Evolutionary conservation across 345 rosid species (phyloP).

Genomic region (Hypericum perforatum): DNA sequence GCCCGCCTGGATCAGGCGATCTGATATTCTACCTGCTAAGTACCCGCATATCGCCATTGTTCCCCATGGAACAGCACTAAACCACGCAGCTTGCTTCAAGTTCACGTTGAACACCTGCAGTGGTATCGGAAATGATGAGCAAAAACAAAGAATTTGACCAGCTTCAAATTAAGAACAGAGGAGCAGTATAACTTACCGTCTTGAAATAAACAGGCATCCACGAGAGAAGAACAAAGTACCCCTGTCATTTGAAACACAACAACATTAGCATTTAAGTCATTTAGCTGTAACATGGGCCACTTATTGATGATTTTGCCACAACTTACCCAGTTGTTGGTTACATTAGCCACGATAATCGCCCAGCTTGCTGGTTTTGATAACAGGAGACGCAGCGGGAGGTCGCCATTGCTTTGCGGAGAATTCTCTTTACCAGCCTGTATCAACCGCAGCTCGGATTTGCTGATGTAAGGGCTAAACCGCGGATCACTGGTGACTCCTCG

Average conservation of each 20-base stretch:
- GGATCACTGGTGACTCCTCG: slow-evolving; percentile 55
- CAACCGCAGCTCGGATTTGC: slow-evolving; percentile 48
- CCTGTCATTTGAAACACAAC: slow-evolving; percentile 37
- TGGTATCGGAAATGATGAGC: not conserved
- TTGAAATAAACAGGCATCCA: slow-evolving; percentile 99
- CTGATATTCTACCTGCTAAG: slow-evolving; percentile 67
- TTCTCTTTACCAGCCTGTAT: slow-evolving; percentile 65
- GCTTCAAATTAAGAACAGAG: not conserved
- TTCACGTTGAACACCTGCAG: slow-evolving; percentile 71
- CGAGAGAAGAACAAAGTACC: slow-evolving; percentile 90
- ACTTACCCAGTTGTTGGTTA: slow-evolving; percentile 90
- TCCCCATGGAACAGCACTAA: slow-evolving; percentile 96
- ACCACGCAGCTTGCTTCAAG: slow-evolving; percentile 96
- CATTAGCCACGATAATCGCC: slow-evolving; percentile 81
- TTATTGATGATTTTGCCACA: not conserved
- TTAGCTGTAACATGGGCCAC: not conserved
- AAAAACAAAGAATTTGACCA: not conserved
- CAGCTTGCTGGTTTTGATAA: slow-evolving; percentile 69
- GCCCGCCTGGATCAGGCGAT: slow-evolving; percentile 59
- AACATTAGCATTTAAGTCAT: not conserved
- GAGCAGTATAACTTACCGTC: slow-evolving; percentile 36
- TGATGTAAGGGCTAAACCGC: slow-evolving; percentile 44
- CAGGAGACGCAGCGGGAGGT: slow-evolving; percentile 41
- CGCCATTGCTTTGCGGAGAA: slow-evolving; percentile 19
- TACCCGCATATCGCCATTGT: slow-evolving; percentile 85